Conservation (phyloP, 2,329 filamentous ascomycete genomes). For the Fusarium globosum region DNA sequence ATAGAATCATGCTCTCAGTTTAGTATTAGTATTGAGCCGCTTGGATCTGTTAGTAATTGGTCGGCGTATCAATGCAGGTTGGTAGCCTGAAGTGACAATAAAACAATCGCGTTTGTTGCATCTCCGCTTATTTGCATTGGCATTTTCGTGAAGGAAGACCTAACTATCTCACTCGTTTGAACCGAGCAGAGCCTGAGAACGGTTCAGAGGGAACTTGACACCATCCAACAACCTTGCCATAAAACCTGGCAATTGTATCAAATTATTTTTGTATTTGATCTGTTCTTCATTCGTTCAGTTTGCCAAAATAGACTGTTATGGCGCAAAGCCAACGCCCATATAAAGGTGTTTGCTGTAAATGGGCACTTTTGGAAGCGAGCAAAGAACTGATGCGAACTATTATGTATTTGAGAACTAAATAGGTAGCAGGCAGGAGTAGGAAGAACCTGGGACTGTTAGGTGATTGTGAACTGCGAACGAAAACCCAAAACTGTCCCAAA, state of each 20-base stretch:
- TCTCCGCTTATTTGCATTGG: conserved; percentile 49
- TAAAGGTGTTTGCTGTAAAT: background rate
- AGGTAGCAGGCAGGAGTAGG: background rate
- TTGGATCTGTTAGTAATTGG: background rate
- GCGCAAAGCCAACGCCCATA: background rate
- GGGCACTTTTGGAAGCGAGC: background rate
- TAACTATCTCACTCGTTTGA: background rate
- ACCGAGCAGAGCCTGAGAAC: background rate
- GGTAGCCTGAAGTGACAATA: background rate
- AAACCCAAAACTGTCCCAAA: background rate
- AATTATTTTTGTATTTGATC: background rate
- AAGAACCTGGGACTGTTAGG: background rate
- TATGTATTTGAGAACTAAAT: background rate
- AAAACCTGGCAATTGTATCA: background rate
- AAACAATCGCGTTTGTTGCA: conserved; percentile 49
- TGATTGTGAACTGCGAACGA: background rate
- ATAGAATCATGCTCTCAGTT: conserved; percentile 33
- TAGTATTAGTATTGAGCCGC: background rate
- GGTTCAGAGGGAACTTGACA: background rate
- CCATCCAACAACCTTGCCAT: background rate
- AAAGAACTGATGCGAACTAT: background rate
- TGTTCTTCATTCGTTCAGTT: background rate
- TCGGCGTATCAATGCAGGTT: background rate
- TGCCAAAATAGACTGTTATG: background rate
- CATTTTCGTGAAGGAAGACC: background rate